Evolutionary conservation across 2,329 filamentous ascomycete species (phyloP), one percentile per base, ranked within the genome.

Genomic region (Colletotrichum sp.): DNA sequence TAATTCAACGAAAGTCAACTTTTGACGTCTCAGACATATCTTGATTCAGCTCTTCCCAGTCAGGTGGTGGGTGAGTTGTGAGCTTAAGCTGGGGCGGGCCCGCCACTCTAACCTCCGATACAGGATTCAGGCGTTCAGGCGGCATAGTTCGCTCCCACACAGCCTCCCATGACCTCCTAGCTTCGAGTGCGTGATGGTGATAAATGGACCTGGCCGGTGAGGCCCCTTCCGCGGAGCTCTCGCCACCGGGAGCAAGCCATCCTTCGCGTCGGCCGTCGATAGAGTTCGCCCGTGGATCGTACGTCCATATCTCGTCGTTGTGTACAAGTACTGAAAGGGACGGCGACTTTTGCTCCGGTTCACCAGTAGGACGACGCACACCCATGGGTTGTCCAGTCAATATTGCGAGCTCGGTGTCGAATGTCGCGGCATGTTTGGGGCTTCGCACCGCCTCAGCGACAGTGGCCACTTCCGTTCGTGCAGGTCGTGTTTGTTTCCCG

Each of bases 181-280:
- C 70, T 8, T 75, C 56, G 3, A 73, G 24, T 5, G 72, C 64
- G n/a, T 73, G 56, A 9, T 68, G n/a, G 3, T 75, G 21, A 9
- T n/a, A 56, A 0, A 61, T 21, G 6, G 34, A 18, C 12, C 28
- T 56, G 7, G 52, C 43, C 8, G 32, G 28, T 13, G 58, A 43
- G 9, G 12, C 12, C 5, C 32, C 62, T n/a, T 24, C 26, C 1
- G 12, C 10, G 5, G 55, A 75, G 12, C 56, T 43, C 24, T 74
- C 74, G 3, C 26, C 56, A 4, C 36, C 34, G 4, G 30, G 24
- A 1, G 67, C 70, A 13, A 76, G 36, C 76, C 74, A 77, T 5
- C 74, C 74, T 32, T 76, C 74, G 2, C 73, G 48, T 21, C 70
- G 70, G 4, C 74, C 74, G 9, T 77, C 74, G 3, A 74, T 52